Base-by-base conservation (phyloP, 2,329 filamentous ascomycete species). In the Diplodia intermedia region DNA sequence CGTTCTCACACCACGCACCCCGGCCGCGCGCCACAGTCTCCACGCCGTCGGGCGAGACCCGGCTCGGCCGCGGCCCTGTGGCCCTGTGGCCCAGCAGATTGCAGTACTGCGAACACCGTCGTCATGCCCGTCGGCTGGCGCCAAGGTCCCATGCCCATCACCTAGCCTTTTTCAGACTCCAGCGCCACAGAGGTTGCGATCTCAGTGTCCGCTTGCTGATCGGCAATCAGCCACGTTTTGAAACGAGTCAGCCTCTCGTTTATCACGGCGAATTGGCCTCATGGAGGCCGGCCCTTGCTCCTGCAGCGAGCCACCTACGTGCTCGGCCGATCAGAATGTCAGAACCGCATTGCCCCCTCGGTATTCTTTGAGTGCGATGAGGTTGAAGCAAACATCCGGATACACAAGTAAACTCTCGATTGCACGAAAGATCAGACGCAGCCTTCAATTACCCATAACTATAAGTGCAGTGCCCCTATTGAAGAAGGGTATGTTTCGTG, bases 211-310 rank as follows among this genome's bases (percentile, higher is more conserved):
- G 18, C 40, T 43, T n/a, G 2, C 8, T 0, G 40, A 43, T 47
- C 43, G 43, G 43, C 43, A 20, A 47, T 47, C 43, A 47, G 43
- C 43, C 43, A 47, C 43, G 43, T 47, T 47, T 36, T 62, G 60
- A 63, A 63, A 38, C 47, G 60, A 63, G 60, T 63, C 36, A 63
- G 47, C 26, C 47, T 63, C 31, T 50, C 57, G 57, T 62, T 36
- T 49, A 62, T 50, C 43, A 33, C 60, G 31, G 18, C 43, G 60
- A 15, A 31, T 49, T 63, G 60, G 36, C 26, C 60, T 49, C 40
- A 62, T 20, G 40, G 57, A 31, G 57, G 29, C 15, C 56, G 7
- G 12, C 40, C 26, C 23, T 11, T 50, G 29, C 15, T 8, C 4
- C 6, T 15, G 18, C 36, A 8, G 7, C 14, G 57, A 9, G 23